Evolutionary conservation across 306 rosid species (phyloP).

Genomic region (Acacia confusa): DNA sequence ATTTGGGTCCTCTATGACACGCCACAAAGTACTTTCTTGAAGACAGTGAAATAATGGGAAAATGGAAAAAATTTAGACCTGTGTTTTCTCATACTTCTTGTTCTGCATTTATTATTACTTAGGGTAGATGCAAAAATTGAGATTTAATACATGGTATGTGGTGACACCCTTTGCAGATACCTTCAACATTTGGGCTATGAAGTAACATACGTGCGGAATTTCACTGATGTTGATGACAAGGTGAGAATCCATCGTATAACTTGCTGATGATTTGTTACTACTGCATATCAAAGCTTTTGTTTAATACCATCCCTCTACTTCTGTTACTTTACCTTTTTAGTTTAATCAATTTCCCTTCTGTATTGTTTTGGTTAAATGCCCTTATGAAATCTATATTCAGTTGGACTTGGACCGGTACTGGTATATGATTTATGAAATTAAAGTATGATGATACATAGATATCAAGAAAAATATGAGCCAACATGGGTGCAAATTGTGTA

Average conservation of each 20-base stretch:
- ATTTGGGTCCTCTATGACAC: too few relatives aligned
- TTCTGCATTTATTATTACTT: neutral
- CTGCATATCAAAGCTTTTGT: neutral
- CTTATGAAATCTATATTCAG: neutral
- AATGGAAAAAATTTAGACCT: neutral
- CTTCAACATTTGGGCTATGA: slow-evolving; percentile 72
- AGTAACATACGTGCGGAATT: slow-evolving; percentile 89
- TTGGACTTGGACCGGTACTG: neutral
- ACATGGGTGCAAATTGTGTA: neutral
- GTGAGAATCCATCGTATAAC: slow-evolving; percentile 42
- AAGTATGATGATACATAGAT: neutral
- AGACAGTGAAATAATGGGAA: neutral
- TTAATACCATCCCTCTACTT: neutral
- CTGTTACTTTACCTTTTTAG: neutral
- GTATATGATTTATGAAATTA: neutral
- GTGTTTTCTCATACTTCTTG: neutral
- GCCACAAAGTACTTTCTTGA: too few relatives aligned
- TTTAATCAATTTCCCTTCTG: neutral
- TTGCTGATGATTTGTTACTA: neutral
- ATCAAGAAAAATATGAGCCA: neutral
- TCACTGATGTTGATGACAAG: slow-evolving; percentile 99
- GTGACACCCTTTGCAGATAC: slow-evolving; percentile 55
- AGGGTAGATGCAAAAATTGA: neutral
- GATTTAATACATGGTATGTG: neutral
- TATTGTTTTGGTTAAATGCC: neutral